Evolutionary conservation across 2,329 filamentous ascomycete genomes (phyloP), one percentile per base, ranked within the genome.

Genomic region (Mycocentrospora acerina): DNA sequence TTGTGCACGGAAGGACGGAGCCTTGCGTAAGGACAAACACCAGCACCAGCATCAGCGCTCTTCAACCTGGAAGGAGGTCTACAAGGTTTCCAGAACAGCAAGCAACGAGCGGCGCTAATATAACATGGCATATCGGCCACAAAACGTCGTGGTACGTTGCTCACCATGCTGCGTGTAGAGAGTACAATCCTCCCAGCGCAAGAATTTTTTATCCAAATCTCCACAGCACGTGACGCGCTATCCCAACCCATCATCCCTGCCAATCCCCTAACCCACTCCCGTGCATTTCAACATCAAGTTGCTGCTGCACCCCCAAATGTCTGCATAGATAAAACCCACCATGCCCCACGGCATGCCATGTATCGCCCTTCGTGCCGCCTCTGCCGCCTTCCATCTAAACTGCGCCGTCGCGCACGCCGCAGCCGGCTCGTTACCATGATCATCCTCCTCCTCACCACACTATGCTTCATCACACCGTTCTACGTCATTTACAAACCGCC

Each of bases 401-500:
- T 64, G 2, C 57, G 55, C 24, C 52, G 65, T 24, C 59, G 61
- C 36, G 64, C 64, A 9, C 65, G 68, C 18, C 66, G 69, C 39
- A 59, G 50, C 17, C 55, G 68, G 31, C 32, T 69, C n/a, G 39
- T 59, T 30, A 64, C 66, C 33, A 67, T 71, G 65, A 35, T 71
- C 30, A 32, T 61, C 27, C 46, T 60, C 17, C 15, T 67, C 10
- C 16, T 46, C 16, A 43, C 61, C 13, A 18, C 64, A 7, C 44
- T 56, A 34, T 46, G 59, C 29, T 46, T 70, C 27, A 15, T 66
- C 27, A 38, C 53, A 0, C 41, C 75, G 65, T 35, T 67, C 39
- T 93, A 89, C 71, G 65, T 80, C 47, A 74, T 94, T 53, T 95
- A 95, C 77, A 90, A 88, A 64, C 89, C 90, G 2, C 89, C 90